Conservation (phyloP, 1,284 basidiomycete species). For the Ganoderma leucocontextum region DNA sequence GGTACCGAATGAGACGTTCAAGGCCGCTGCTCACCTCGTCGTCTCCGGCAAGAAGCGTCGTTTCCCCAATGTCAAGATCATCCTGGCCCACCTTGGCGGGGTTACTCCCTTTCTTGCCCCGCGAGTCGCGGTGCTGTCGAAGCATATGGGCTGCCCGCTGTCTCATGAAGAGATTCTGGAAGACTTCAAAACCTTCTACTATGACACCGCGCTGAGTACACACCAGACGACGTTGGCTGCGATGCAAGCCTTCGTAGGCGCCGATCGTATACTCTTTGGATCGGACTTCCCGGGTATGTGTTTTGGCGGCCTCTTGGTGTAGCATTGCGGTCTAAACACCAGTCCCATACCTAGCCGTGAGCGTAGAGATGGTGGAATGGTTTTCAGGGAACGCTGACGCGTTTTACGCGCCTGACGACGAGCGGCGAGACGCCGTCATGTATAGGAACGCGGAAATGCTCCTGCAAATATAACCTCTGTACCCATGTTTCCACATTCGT, state of each 20-base stretch:
- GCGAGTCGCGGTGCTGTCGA: slow-evolving; percentile 69
- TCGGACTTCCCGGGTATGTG: slow-evolving; percentile 76
- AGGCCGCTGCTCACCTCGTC: slow-evolving; percentile 78
- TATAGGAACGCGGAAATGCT: slow-evolving; percentile 57
- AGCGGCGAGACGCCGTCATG: slow-evolving; percentile 25
- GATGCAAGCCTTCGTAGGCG: slow-evolving; percentile 56
- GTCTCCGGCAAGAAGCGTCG: slow-evolving; percentile 72
- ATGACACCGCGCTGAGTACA: slow-evolving; percentile 71
- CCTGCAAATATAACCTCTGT: slow-evolving; percentile 40
- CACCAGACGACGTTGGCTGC: slow-evolving; percentile 58
- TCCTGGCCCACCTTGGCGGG: slow-evolving; percentile 76
- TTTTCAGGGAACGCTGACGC: slow-evolving; percentile 60
- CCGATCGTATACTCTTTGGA: slow-evolving; percentile 66
- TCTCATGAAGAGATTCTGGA: slow-evolving; percentile 65
- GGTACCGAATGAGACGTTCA: slow-evolving; percentile 83
- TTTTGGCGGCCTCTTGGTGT: neutral
- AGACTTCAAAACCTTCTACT: slow-evolving; percentile 76
- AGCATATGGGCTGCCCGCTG: slow-evolving; percentile 71
- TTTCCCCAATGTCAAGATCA: slow-evolving; percentile 63
- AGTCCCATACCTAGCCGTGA: slow-evolving; percentile 55
- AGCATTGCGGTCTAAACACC: neutral
- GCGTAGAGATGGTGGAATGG: slow-evolving; percentile 61
- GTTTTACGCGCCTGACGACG: slow-evolving; percentile 46
- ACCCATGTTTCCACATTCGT: neutral
- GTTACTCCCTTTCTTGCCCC: slow-evolving; percentile 65